Evolutionary conservation across 495 filamentous ascomycete genomes (phyloP).

Genomic region (Aeminium ludgeri): DNA sequence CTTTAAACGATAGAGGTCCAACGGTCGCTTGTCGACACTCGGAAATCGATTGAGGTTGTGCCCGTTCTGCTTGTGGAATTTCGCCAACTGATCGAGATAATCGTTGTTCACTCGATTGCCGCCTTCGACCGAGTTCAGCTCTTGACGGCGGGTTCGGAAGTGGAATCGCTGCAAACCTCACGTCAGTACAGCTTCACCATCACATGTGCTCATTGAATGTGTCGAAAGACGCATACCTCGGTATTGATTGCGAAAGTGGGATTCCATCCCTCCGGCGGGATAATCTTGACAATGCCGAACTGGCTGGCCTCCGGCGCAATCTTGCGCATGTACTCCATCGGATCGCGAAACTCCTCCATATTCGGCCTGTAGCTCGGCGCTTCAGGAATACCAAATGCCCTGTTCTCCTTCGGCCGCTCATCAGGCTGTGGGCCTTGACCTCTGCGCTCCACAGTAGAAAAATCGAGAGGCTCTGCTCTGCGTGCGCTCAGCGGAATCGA

Average conservation of each 20-base stretch:
- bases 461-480: constrained; percentile 55
- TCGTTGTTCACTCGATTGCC: constrained; percentile 89
- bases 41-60: constrained; percentile 86
- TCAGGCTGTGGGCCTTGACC: constrained; percentile 44
- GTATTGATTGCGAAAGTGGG: constrained; percentile 93
- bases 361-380: constrained; percentile 85
- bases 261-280: constrained; percentile 86
- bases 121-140: constrained; percentile 96
- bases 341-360: constrained; percentile 86
- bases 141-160: constrained; percentile 90
- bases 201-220: background rate
- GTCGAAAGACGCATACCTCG: constrained; percentile 40
- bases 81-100: constrained; percentile 85
- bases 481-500: constrained; percentile 48
- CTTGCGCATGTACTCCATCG: constrained; percentile 78
- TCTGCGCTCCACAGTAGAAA: constrained; percentile 80
- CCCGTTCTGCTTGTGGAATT: constrained; percentile 94
- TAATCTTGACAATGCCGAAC: constrained; percentile 87
- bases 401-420: constrained; percentile 54
- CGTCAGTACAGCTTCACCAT: constrained; percentile 6
- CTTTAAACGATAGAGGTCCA: constrained; percentile 90
- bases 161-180: constrained; percentile 59
- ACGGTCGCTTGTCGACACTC: constrained; percentile 91
- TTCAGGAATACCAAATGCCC: constrained; percentile 72
- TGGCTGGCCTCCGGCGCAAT: constrained; percentile 68